These are phyloP conservation scores for Eutrema yunnanense DNA, from an alignment of 345 rosid genomes.

Conservation along the genomic window DNA sequence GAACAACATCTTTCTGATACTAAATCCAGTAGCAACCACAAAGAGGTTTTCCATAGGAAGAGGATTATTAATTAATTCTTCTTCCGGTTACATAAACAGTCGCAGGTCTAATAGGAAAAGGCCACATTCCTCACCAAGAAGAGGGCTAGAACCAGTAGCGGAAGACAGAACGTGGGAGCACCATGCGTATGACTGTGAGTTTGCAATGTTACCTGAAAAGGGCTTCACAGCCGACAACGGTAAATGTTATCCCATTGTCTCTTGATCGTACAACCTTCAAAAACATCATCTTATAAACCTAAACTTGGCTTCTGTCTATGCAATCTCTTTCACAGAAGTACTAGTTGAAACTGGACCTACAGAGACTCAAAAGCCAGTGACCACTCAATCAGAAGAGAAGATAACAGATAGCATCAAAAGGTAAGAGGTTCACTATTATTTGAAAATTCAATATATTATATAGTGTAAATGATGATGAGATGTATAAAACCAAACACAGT, in stretches of 20 bases:
- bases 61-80: slow-evolving; percentile 6
- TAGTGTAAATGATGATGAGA: neutral
- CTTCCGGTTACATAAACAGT: slow-evolving; percentile 5
- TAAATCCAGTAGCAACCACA: slow-evolving; percentile 5
- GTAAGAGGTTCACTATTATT: slow-evolving; percentile 30
- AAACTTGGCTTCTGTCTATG: neutral
- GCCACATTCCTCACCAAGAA: slow-evolving; percentile 50
- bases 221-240: slow-evolving; percentile 52
- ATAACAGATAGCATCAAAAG: slow-evolving; percentile 59
- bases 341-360: slow-evolving; percentile 79
- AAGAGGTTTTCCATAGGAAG: neutral
- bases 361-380: slow-evolving; percentile 46
- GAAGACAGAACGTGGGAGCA: slow-evolving; percentile 48
- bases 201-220: slow-evolving; percentile 46
- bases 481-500: slow-evolving; percentile 34
- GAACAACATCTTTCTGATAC: neutral
- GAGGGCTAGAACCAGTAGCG: slow-evolving; percentile 68
- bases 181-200: slow-evolving; percentile 42
- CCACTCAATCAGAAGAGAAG: slow-evolving; percentile 45
- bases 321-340: slow-evolving; percentile 37
- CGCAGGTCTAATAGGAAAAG: slow-evolving; percentile 51
- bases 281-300: neutral
- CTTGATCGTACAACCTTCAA: neutral
- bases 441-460: neutral
- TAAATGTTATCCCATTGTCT: slow-evolving; percentile 19